These are phyloP conservation scores for Poronia punctata DNA, from an alignment of 495 filamentous ascomycete species.

Conservation along the genomic window DNA sequence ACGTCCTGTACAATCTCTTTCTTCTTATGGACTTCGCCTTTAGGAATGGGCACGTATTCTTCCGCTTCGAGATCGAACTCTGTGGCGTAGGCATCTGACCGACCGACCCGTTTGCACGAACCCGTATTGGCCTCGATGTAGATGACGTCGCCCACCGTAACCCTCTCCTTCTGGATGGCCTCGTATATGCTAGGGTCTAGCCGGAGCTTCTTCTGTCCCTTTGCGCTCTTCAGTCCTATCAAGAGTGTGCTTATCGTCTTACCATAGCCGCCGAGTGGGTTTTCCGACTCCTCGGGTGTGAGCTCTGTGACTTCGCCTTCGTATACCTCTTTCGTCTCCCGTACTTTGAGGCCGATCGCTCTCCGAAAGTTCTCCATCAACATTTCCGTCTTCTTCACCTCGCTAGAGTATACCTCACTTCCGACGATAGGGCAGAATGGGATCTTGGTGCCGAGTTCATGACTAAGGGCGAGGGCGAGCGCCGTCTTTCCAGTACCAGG, in stretches of 20 bases:
- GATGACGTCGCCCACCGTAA: constrained; percentile 92
- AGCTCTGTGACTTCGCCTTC: constrained; percentile 95
- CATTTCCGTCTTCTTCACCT: constrained; percentile 98
- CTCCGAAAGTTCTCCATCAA: constrained; percentile 97
- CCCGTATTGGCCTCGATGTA: constrained; percentile 99
- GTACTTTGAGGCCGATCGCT: constrained; percentile 91
- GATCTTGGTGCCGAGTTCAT: constrained; percentile 94
- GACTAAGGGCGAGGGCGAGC: constrained; percentile 85
- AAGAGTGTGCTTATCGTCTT: constrained; percentile 88
- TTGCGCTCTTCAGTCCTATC: constrained; percentile 81
- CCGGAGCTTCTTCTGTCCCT: constrained; percentile 93
- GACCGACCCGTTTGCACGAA: constrained; percentile 89
- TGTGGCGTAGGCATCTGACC: constrained; percentile 92
- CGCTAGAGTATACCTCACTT: constrained; percentile 92
- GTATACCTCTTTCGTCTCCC: constrained; percentile 97
- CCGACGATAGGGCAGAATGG: constrained; percentile 96
- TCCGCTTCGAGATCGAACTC: constrained; percentile 98
- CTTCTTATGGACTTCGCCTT: constrained; percentile 99
- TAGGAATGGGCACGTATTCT: constrained; percentile 96
- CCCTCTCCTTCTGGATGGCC: constrained; percentile 95
- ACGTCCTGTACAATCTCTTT: constrained; percentile 99
- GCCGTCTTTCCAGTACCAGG: constrained; percentile 97
- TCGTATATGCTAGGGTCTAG: constrained; percentile 98
- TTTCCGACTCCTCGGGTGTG: constrained; percentile 95
- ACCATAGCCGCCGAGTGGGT: constrained; percentile 90